Evolutionary conservation across 257 asterid species (phyloP).

Genomic region (Linderniella brevidens): DNA sequence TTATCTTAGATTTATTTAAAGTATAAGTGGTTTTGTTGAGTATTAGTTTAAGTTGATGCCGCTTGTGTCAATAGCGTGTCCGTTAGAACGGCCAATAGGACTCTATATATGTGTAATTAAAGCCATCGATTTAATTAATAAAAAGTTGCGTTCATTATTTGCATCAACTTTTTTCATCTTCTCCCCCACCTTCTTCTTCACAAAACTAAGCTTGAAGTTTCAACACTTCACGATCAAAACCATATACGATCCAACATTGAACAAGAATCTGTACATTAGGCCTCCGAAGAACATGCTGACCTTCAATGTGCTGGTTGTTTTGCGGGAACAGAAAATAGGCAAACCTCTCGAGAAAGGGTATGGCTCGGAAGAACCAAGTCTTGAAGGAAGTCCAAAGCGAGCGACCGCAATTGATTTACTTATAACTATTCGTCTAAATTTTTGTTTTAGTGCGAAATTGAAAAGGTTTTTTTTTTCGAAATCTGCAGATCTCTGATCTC

Average conservation of each 20-base stretch:
- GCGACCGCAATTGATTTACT: neutral
- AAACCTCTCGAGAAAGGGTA: constrained; percentile 42
- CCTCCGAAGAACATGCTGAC: constrained; percentile 39
- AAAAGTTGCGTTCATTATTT: too few relatives aligned
- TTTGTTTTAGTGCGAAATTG: neutral
- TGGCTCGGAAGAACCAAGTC: constrained; percentile 38
- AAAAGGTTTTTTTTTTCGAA: constrained; percentile 7
- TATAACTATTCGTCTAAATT: neutral
- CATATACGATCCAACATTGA: constrained; percentile 61
- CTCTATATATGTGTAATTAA: too few relatives aligned
- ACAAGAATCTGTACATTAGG: constrained; percentile 43
- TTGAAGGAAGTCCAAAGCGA: constrained; percentile 38
- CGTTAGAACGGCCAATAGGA: too few relatives aligned
- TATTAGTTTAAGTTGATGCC: too few relatives aligned
- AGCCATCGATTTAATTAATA: too few relatives aligned
- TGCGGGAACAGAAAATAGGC: constrained; percentile 74
- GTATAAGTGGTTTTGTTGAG: too few relatives aligned
- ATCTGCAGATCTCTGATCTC: constrained; percentile 30
- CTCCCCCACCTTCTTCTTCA: too few relatives aligned
- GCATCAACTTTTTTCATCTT: too few relatives aligned
- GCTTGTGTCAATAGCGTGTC: too few relatives aligned
- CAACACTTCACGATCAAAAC: constrained; percentile 41
- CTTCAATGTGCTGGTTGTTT: constrained; percentile 41
- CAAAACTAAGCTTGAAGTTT: too few relatives aligned
- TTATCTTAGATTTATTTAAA: too few relatives aligned